Evolutionary conservation across 176 grass and related monocot genomes (phyloP).

Genomic region (Cenchrus purpureus): DNA sequence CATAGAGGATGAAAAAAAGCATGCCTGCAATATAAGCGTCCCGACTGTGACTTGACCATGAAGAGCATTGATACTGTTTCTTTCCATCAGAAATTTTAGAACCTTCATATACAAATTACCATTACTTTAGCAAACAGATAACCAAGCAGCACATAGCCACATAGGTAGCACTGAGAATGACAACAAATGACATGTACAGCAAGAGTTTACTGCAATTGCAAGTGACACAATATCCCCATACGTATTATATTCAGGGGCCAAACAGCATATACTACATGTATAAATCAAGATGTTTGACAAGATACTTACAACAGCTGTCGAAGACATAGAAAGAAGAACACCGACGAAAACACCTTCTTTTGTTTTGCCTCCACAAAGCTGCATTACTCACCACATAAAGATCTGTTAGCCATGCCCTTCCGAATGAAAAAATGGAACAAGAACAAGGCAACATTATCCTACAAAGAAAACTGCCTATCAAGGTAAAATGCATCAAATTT

Average conservation of each 20-base stretch:
- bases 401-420: background rate
- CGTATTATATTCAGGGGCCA: background rate
- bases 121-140: conserved; percentile 12
- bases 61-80: conserved; percentile 93
- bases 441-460: conserved; percentile 12
- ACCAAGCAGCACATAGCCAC: background rate
- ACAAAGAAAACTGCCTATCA: background rate
- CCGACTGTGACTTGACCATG: conserved; percentile 97
- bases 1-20: conserved; percentile 20
- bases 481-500: conserved; percentile 11
- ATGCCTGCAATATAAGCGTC: conserved; percentile 88
- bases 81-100: conserved; percentile 99
- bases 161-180: background rate
- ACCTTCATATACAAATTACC: conserved; percentile 49
- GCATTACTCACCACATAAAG: conserved; percentile 35
- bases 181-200: conserved; percentile 4
- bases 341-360: conserved; percentile 97
- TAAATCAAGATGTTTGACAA: background rate
- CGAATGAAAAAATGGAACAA: background rate
- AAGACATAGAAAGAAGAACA: conserved; percentile 98
- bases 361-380: conserved; percentile 95
- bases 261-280: background rate
- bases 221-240: conserved; percentile 5
- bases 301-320: conserved; percentile 88
- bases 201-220: background rate